Conservation (phyloP, 345 rosid species). For the Camelina neglecta region DNA sequence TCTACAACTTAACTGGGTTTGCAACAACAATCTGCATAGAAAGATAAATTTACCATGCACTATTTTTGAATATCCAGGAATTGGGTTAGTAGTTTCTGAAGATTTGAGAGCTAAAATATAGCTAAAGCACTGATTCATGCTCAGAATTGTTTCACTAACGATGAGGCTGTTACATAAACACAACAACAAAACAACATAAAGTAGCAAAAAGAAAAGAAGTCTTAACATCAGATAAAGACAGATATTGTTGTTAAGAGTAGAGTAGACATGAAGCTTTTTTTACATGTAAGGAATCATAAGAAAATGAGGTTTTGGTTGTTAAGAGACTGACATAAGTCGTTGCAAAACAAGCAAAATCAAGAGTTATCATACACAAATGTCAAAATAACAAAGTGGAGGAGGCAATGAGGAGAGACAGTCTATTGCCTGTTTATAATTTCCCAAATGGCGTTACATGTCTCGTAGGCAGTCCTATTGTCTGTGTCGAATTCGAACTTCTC, state of each 20-base stretch:
- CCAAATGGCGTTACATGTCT: constrained; percentile 67
- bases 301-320: background rate
- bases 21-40: constrained; percentile 13
- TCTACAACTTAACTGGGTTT: constrained; percentile 10
- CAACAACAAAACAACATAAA: constrained; percentile 9
- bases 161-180: background rate
- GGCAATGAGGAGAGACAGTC: background rate
- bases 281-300: background rate
- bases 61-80: background rate
- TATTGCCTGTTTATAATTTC: constrained; percentile 54
- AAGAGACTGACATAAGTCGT: constrained; percentile 1
- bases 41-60: background rate
- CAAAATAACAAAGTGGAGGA: background rate
- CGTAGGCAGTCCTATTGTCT: constrained; percentile 48
- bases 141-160: background rate
- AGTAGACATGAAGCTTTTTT: background rate
- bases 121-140: background rate
- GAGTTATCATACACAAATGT: background rate
- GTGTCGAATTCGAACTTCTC: constrained; percentile 60
- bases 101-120: background rate
- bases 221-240: background rate
- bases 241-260: background rate
- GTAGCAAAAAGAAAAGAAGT: background rate
- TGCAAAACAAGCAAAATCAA: background rate
- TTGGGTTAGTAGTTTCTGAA: background rate